Evolutionary conservation across 2,329 filamentous ascomycete species (phyloP).

Genomic region (Cryphonectria japonica): DNA sequence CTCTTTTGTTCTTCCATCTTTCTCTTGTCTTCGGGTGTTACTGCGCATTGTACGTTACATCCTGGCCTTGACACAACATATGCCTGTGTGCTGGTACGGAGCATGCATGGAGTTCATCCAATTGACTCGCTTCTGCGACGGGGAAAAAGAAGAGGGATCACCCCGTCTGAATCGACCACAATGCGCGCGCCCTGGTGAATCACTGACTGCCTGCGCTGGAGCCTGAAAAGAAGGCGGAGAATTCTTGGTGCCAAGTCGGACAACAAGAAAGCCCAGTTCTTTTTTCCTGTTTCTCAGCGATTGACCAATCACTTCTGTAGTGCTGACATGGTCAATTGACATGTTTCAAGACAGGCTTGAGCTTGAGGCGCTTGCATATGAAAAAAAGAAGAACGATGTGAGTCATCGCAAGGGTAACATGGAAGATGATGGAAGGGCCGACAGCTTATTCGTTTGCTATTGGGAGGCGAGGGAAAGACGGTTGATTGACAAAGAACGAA

Average conservation of each 20-base stretch:
- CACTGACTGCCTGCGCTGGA: not conserved
- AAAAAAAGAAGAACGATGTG: not conserved
- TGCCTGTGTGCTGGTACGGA: not conserved
- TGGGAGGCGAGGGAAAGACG: not conserved
- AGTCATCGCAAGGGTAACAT: not conserved
- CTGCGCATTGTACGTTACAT: not conserved
- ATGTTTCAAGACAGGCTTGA: not conserved
- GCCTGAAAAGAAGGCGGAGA: not conserved
- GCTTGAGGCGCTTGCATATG: not conserved
- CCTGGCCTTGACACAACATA: not conserved
- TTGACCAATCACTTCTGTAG: not conserved
- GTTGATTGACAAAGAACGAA: not conserved
- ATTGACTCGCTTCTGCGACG: not conserved
- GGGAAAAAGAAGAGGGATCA: not conserved
- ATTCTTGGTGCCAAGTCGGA: not conserved
- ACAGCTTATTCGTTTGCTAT: too few species aligned
- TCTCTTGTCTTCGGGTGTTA: not conserved
- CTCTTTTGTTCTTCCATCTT: too few species aligned
- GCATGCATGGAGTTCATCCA: not conserved
- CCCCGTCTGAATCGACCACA: too few species aligned
- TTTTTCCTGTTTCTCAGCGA: not conserved
- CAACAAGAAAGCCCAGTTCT: too few species aligned
- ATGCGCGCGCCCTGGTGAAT: not conserved
- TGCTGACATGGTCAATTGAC: not conserved
- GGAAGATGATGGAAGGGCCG: not conserved